A percentile compares a stretch with the other conserved stretches of the same genome.
These are phyloP conservation scores for Butyriboletus appendiculatus DNA, from an alignment of 1,284 basidiomycete species.

Conservation along the genomic window DNA sequence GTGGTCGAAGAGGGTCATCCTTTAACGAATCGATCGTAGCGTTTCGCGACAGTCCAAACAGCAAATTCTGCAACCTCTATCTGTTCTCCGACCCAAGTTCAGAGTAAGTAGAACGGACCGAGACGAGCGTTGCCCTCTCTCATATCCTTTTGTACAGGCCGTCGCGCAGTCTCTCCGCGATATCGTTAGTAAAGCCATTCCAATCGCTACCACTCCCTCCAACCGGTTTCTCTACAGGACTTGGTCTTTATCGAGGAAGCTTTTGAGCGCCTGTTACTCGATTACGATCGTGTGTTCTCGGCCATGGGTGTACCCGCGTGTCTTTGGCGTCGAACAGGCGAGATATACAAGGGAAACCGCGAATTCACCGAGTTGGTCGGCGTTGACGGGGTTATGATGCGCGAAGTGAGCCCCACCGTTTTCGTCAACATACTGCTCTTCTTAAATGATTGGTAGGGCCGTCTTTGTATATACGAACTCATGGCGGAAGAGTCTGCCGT, in stretches of 20 bases:
- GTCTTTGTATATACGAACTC: slow-evolving; percentile 95
- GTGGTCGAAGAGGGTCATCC: background rate
- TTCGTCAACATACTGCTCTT: slow-evolving; percentile 6
- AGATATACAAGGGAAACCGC: slow-evolving; percentile 97
- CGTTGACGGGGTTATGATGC: slow-evolving; percentile 78
- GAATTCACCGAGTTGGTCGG: slow-evolving; percentile 91
- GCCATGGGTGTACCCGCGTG: slow-evolving; percentile 97
- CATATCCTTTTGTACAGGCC: slow-evolving; percentile 46
- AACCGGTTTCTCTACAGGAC: slow-evolving; percentile 51
- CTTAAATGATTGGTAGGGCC: slow-evolving; percentile 52
- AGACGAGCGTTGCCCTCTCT: background rate
- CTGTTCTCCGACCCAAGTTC: slow-evolving; percentile 92
- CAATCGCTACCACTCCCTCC: background rate
- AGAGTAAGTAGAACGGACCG: slow-evolving; percentile 49
- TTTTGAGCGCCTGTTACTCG: slow-evolving; percentile 92
- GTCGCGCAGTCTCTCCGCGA: slow-evolving; percentile 90
- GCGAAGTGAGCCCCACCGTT: slow-evolving; percentile 58
- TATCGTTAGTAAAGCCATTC: slow-evolving; percentile 51
- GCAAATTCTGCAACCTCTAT: slow-evolving; percentile 86
- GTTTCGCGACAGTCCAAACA: slow-evolving; percentile 90
- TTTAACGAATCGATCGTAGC: slow-evolving; percentile 38
- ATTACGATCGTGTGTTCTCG: slow-evolving; percentile 95
- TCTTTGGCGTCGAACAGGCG: slow-evolving; percentile 94
- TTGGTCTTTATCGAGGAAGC: slow-evolving; percentile 98
- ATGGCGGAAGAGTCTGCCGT: slow-evolving; percentile 97